Evolutionary conservation across 202 grass and related monocot species (phyloP), one percentile per base, ranked within the genome.

Genomic region (Tripidium arundinaceum): DNA sequence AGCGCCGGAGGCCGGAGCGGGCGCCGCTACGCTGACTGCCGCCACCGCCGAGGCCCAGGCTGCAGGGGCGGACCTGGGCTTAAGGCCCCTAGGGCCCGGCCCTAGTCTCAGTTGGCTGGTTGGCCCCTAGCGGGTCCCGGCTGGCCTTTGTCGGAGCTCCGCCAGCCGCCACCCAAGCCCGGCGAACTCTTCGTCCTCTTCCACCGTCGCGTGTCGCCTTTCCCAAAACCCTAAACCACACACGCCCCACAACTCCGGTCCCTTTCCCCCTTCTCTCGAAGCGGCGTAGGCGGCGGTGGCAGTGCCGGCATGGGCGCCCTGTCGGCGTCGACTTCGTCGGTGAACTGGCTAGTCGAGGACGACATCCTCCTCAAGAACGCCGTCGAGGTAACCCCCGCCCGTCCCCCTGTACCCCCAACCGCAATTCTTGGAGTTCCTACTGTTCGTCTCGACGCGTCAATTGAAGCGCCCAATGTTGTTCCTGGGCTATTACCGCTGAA

Each of bases 331-430:
- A 82, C 73, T 11, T 62, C 90, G 31, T 36, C 87, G 67, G 78
- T 64, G 54, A 88, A 85, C 72, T 97, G 94, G 91, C 42, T 84
- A 3, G 82, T 85, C 6, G 91, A 90, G 74, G 94, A 97, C 54
- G 94, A 97, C 36, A 74, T 94, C 85, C 82, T 97, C 24, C 89
- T 97, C 68, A 97, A 97, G 85, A 97, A 97, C 89, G 87, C 91
- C 50, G 33, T 94, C 24, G 94, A 97, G 87, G 94, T 97, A 94
- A 10, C 5, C 59, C 11, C 7, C 60, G 21, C 33, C 60, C 18
- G 6, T 15, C 16, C 26, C 27, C 21, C 31, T 43, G 14, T 47
- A 13, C 1, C 49, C 75, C 63, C 11, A 1, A 81, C 65, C 71
- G 57, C 31, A 42, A 11, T 31, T 31, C 12, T 33, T 47, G 4